Conservation (phyloP, 257 asterid species). For the Datura wrightii region DNA sequence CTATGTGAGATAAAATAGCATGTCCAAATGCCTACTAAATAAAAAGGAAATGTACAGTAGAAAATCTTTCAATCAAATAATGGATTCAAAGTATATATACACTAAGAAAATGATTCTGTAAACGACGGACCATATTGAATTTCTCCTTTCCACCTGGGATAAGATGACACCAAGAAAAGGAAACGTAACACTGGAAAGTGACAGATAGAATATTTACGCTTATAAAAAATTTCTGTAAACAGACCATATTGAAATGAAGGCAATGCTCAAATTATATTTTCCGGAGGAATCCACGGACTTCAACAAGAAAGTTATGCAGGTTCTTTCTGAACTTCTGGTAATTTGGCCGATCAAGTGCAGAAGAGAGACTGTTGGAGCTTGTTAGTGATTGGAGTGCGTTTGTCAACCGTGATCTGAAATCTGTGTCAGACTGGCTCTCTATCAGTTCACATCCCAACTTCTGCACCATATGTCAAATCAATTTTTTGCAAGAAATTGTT, state of each 20-base stretch:
- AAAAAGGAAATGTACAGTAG: not conserved
- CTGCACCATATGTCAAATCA: conserved; percentile 52
- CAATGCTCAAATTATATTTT: conserved; percentile 49
- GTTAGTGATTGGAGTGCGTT: conserved; percentile 80
- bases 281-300: conserved; percentile 95
- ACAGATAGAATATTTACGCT: not conserved
- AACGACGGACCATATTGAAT: not conserved
- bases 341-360: conserved; percentile 77
- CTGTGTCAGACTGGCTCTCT: conserved; percentile 64
- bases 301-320: conserved; percentile 68
- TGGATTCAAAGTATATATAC: not conserved
- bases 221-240: not conserved
- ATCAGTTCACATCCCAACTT: conserved; percentile 72
- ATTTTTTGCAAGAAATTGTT: not conserved
- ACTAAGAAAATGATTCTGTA: not conserved
- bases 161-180: not conserved
- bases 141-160: not conserved
- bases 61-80: not conserved
- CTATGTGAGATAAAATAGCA: no score
- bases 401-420: conserved; percentile 69
- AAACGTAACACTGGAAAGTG: not conserved
- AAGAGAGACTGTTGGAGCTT: conserved; percentile 74
- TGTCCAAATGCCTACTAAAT: no score
- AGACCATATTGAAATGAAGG: not conserved
- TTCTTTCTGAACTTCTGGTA: conserved; percentile 89